Evolutionary conservation across 176 grass and related monocot species (phyloP), one percentile per base, ranked within the genome.

Genomic region (Eremochloa ophiuroides): DNA sequence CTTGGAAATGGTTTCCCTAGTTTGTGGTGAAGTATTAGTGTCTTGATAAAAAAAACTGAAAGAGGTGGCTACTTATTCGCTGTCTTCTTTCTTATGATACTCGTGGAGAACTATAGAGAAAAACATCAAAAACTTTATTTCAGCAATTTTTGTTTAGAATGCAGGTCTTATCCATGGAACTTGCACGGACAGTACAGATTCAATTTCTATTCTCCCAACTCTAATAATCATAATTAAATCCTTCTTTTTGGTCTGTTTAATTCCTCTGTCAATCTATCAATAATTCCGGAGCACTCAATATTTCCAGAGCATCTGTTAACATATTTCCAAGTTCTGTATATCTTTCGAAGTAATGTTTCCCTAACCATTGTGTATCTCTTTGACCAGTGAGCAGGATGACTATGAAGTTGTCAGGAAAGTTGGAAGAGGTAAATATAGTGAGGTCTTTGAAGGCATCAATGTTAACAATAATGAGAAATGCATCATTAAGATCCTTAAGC

Each of bases 401-500:
- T 99, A 99, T 69, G 97, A 95, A 81, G 87, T 99, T 84, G 88
- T 99, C 38, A 91, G 91, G 62, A 99, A 99, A 81, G 87, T 99
- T 80, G 93, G 97, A 77, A 93, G 97, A 86, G 97, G 97, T 42
- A 99, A 99, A 86, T 99, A 99, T 60, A 95, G 97, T 83, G 97
- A 99, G 70, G 97, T 99, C 27, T 99, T 99, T 85, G 97, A 99
- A 83, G 97, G 93, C 43, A 88, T 99, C 90, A 95, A 91, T 47
- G 77, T 91, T 86, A 91, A 88, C 73, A 99, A 87, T 81, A 99
- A 91, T 29, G 93, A 99, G 89, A 86, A 89, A 62, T 93, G 93
- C 31, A 83, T 99, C 80, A 99, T 99, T 74, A 99, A 99, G 85
- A 95, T 99, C 85, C 96, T 99, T 70, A 95, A 99, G 89, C 96